Conservation (phyloP, 2,329 filamentous ascomycete genomes). For the Lecanicillium sp. region DNA sequence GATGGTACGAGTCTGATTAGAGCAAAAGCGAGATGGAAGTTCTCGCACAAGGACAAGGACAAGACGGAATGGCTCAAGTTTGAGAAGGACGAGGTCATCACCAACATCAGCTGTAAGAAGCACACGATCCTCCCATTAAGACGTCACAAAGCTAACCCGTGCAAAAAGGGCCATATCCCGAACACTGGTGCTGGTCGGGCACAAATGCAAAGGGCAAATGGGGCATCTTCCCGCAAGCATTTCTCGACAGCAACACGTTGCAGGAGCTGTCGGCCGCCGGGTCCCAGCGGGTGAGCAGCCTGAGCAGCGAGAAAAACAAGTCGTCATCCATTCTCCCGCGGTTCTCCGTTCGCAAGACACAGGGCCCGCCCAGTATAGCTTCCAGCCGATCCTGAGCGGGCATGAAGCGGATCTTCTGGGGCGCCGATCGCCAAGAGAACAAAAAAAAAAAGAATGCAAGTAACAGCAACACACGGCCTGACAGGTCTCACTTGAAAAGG, state of each 20-base stretch:
- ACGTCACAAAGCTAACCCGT: constrained; percentile 4
- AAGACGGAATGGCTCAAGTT: constrained; percentile 50
- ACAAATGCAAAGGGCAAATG: constrained; percentile 46
- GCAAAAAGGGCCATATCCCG: constrained; percentile 35
- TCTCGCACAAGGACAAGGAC: constrained; percentile 35
- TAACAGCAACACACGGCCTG: neutral
- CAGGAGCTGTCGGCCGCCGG: constrained; percentile 27
- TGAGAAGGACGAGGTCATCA: constrained; percentile 61
- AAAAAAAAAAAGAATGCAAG: neutral
- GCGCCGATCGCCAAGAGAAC: neutral
- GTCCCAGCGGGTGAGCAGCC: constrained; percentile 25
- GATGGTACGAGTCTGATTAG: constrained; percentile 41
- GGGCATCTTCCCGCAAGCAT: constrained; percentile 47
- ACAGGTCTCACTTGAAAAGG: too few relatives aligned
- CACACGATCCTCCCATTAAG: neutral
- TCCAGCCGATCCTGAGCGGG: constrained; percentile 21
- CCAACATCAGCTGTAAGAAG: constrained; percentile 53
- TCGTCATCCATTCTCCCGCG: constrained; percentile 29
- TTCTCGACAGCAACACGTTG: constrained; percentile 42
- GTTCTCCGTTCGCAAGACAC: constrained; percentile 24
- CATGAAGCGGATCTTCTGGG: neutral
- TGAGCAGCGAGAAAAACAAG: constrained; percentile 31
- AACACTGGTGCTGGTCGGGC: constrained; percentile 53
- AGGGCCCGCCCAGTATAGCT: constrained; percentile 27
- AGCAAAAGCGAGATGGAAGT: constrained; percentile 49